Evolutionary conservation across 345 rosid genomes (phyloP).

Genomic region (Populus nigra): DNA sequence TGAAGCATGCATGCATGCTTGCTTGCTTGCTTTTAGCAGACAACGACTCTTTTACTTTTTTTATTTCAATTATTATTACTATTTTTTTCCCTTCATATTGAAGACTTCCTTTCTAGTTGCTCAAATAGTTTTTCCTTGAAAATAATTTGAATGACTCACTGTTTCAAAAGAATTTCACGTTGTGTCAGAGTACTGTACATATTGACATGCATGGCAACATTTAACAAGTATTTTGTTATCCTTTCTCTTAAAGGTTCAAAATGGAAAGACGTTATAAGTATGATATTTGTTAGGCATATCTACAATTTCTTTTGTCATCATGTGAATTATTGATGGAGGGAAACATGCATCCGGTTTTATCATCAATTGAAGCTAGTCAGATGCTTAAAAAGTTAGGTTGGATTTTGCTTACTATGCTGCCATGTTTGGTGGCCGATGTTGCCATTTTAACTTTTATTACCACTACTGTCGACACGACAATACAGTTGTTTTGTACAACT

Average conservation of each 20-base stretch:
- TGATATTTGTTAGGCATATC: too few species aligned
- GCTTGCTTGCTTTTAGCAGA: conserved; percentile 11
- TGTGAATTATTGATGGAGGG: too few species aligned
- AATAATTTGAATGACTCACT: not conserved
- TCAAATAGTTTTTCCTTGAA: not conserved
- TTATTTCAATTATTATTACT: not conserved
- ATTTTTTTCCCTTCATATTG: not conserved
- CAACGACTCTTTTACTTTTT: conserved; percentile 13
- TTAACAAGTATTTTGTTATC: not conserved
- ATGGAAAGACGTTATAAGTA: not conserved
- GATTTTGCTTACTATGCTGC: not conserved
- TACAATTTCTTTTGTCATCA: too few species aligned
- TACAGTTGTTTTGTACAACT: too few species aligned
- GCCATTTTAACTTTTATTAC: not conserved
- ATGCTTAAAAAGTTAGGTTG: too few species aligned
- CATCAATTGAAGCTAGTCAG: too few species aligned
- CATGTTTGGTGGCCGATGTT: not conserved
- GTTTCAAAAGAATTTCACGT: not conserved
- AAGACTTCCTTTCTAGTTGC: not conserved
- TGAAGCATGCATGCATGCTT: conserved; percentile 1
- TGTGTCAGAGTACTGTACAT: not conserved
- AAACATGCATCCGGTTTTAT: not conserved
- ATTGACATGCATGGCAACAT: not conserved
- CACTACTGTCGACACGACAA: too few species aligned
- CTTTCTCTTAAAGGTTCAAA: not conserved